A percentile compares a stretch with the other conserved stretches of the same genome.
These are phyloP conservation scores for Rubroboletus pulcherrimus DNA, from an alignment of 768 basidiomycete species.

Conservation along the genomic window DNA sequence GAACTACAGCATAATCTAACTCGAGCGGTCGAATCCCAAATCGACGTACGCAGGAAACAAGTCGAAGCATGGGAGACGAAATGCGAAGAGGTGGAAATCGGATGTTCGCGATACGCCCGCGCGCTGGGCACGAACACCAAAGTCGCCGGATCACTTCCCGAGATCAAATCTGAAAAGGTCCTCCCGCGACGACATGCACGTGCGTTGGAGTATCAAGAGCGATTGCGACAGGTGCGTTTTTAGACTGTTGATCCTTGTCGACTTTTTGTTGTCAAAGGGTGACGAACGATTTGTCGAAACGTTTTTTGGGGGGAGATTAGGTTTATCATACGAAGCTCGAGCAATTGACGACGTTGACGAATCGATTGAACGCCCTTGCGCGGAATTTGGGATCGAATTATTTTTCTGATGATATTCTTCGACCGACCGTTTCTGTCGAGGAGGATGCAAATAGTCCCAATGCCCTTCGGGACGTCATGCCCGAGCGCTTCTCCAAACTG, in stretches of 20 bases:
- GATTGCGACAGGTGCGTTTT: slow-evolving; percentile 63
- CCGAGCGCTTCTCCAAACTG: slow-evolving; percentile 73
- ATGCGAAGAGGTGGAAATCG: slow-evolving; percentile 58
- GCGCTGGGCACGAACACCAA: slow-evolving; percentile 73
- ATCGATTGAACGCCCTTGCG: slow-evolving; percentile 56
- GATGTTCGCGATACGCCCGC: slow-evolving; percentile 62
- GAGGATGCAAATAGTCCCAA: slow-evolving; percentile 36
- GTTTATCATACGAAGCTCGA: slow-evolving; percentile 76
- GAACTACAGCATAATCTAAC: slow-evolving; percentile 71
- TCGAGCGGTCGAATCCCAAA: slow-evolving; percentile 70
- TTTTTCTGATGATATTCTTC: slow-evolving; percentile 53
- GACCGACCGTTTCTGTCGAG: slow-evolving; percentile 41
- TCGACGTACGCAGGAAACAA: slow-evolving; percentile 65
- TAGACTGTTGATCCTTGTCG: too few relatives aligned
- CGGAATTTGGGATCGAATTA: slow-evolving; percentile 60
- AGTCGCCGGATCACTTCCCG: slow-evolving; percentile 58
- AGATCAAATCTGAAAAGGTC: slow-evolving; percentile 67
- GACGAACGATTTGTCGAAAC: neutral
- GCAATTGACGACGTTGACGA: slow-evolving; percentile 66
- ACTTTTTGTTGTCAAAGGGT: neutral
- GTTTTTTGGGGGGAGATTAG: slow-evolving; percentile 28
- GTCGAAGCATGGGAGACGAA: slow-evolving; percentile 71
- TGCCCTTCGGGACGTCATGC: slow-evolving; percentile 66
- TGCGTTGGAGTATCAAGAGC: slow-evolving; percentile 70
- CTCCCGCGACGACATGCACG: slow-evolving; percentile 70